Base-by-base conservation (phyloP, 192 early-diverging fungal species). In the Coemansia sp. region DNA sequence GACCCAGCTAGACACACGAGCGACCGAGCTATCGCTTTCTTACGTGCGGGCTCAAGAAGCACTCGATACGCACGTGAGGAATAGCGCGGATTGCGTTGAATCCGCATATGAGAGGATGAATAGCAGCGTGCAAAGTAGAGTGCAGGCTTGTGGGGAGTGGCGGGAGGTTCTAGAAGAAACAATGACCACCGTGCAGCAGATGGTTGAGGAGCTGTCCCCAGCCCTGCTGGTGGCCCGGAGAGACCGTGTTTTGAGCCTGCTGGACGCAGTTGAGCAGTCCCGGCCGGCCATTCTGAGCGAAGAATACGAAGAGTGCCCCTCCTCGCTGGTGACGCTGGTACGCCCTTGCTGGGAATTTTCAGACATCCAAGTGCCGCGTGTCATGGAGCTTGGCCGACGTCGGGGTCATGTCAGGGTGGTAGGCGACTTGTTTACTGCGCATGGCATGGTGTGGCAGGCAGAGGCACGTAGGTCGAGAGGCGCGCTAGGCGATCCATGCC, bases 361-460 rank as follows among this genome's bases (percentile, higher is more conserved):
- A 11, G 17, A 17, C 34, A 37, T 79, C 1, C 8, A 37, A 9
- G 64, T 79, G 57, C 54, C 64, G 4, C 16, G 20, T 6, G 61
- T 69, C 0, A 14, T 51, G 23, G 76, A 79, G 18, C 60, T 79
- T 7, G 76, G 76, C 8, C 56, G 76, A 14, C 62, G 58, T 21
- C 64, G 69, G 31, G 76, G 76, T 0, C 76, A 79, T 18, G 66
- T 79, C 41, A 60, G 66, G 8, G 65, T 72, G 17, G 11, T 21
- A 1, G 53, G 69, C 39, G 58, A 58, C 11, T 28, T 47, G 20
- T 53, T 71, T 10, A 15, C 69, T 0, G 69, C 62, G 0, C 66
- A 69, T 23, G 76, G 76, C 49, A 49, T 51, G 0, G 57, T 69
- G 26, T 79, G 76, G 76, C 54, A 47, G 50, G 50, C 53, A 17